These are phyloP conservation scores for Bolboschoenus planiculmis DNA, from an alignment of 176 grass and related monocot species.

Conservation along the genomic window DNA sequence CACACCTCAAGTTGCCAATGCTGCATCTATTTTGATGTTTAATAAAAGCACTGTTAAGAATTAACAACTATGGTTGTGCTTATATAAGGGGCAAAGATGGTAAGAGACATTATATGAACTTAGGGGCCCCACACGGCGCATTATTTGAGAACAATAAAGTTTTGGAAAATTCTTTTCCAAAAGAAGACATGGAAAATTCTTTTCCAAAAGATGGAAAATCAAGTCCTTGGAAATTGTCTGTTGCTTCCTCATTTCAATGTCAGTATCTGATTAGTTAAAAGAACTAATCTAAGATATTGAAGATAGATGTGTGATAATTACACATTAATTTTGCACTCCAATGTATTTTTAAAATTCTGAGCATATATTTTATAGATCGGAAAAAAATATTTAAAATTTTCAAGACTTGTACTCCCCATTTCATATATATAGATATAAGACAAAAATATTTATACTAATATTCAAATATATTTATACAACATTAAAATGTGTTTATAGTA, in stretches of 20 bases:
- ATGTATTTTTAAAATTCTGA: too few species aligned
- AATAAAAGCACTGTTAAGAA: neutral
- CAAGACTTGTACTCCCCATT: too few species aligned
- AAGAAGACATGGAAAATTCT: slow-evolving; percentile 2
- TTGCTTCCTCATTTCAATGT: neutral
- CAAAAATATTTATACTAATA: too few species aligned
- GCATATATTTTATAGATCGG: too few species aligned
- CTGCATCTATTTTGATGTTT: neutral
- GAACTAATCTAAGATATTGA: too few species aligned
- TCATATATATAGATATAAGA: too few species aligned
- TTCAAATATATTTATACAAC: too few species aligned
- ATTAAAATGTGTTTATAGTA: too few species aligned
- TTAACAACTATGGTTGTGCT: neutral
- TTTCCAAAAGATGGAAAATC: neutral
- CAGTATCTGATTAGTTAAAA: too few species aligned
- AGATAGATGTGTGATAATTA: too few species aligned
- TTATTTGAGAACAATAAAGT: neutral
- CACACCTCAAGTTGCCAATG: neutral
- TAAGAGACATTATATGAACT: neutral
- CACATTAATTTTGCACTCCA: too few species aligned
- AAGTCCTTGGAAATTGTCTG: neutral
- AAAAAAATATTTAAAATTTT: too few species aligned
- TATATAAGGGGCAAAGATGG: slow-evolving; percentile 1
- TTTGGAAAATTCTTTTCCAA: neutral
- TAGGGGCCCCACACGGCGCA: neutral